A percentile compares a stretch with the other conserved stretches of the same genome.
These are phyloP conservation scores for Teunomyces funiuensis DNA, from an alignment of 805 yeast genomes.

Conservation along the genomic window DNA sequence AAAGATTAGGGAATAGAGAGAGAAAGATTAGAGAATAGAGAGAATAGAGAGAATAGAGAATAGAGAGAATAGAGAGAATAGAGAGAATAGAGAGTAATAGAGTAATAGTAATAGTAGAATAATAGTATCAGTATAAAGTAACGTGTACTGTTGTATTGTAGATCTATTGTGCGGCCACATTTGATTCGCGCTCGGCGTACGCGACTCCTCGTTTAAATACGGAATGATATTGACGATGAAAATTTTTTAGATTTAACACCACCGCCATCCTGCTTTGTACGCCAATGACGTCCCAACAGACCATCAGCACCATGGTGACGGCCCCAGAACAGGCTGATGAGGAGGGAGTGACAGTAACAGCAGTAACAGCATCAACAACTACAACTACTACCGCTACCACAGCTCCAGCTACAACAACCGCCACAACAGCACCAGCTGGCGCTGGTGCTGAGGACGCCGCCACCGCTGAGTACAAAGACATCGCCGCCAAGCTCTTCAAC, in stretches of 20 bases:
- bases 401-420: neutral
- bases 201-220: constrained; percentile 2
- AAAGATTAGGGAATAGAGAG: too few species aligned
- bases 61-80: too few species aligned
- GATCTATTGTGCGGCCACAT: too few species aligned
- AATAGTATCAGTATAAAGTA: too few species aligned
- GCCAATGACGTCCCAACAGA: neutral
- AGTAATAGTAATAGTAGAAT: too few species aligned
- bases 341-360: neutral
- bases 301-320: constrained; percentile 1
- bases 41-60: too few species aligned
- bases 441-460: neutral
- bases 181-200: neutral
- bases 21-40: too few species aligned
- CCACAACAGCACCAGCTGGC: neutral
- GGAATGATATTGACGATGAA: constrained; percentile 4
- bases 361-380: neutral
- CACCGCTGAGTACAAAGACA: constrained; percentile 25
- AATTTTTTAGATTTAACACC: constrained; percentile 4
- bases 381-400: constrained; percentile 2
- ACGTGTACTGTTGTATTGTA: too few species aligned
- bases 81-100: too few species aligned
- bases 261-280: neutral
- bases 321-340: neutral
- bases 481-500: constrained; percentile 36